Evolutionary conservation across 805 yeast genomes (phyloP).

Genomic region (Starmerella floricola): DNA sequence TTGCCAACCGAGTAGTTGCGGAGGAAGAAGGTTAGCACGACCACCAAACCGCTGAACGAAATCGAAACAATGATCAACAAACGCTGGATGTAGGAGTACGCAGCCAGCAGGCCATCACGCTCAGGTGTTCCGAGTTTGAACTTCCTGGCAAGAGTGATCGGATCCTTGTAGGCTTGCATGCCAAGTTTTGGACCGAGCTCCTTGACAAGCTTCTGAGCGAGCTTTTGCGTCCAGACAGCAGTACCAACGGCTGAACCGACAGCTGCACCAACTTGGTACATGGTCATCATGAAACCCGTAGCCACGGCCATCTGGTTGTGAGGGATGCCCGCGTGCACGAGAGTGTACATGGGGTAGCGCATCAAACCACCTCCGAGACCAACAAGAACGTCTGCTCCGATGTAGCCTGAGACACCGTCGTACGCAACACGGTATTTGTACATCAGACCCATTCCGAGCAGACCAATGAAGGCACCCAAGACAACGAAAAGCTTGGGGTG

Average conservation of each 20-base stretch:
- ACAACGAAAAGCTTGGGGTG: constrained; percentile 48
- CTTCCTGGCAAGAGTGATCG: constrained; percentile 37
- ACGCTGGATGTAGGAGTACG: constrained; percentile 50
- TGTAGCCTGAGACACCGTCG: constrained; percentile 39
- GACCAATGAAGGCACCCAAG: constrained; percentile 47
- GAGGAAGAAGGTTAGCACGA: constrained; percentile 5
- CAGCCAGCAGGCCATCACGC: constrained; percentile 43
- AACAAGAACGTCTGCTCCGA: constrained; percentile 50
- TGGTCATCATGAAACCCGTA: constrained; percentile 44
- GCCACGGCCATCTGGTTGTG: constrained; percentile 58
- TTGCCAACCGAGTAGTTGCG: constrained; percentile 8
- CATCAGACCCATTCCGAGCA: constrained; percentile 50
- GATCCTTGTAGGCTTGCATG: constrained; percentile 40
- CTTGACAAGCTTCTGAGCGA: constrained; percentile 36
- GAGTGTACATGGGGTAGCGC: constrained; percentile 52
- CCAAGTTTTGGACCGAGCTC: constrained; percentile 33
- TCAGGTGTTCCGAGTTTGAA: constrained; percentile 52
- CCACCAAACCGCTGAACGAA: constrained; percentile 34
- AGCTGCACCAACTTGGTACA: constrained; percentile 53
- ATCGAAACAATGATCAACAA: constrained; percentile 43
- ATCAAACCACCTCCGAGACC: constrained; percentile 69
- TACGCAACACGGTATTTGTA: constrained; percentile 44
- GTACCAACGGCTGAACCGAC: constrained; percentile 56
- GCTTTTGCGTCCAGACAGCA: constrained; percentile 55
- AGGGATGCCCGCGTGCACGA: constrained; percentile 45